Conservation (phyloP, 441 rosid genomes). For the Arabidopsis lyrata region DNA sequence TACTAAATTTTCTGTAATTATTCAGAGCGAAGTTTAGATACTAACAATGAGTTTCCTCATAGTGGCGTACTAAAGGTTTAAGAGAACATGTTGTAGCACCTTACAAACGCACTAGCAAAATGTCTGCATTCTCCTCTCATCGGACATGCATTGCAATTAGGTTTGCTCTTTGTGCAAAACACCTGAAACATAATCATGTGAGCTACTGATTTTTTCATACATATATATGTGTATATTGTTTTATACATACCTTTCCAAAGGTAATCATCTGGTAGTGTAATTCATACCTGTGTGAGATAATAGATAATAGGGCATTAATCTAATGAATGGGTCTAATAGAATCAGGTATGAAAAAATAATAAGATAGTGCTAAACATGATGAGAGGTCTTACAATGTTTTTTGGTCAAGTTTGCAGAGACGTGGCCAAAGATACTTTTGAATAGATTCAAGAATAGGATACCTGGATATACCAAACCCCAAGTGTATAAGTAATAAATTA, state of each 20-base stretch:
- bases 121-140: slow-evolving; percentile 90
- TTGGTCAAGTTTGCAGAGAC: slow-evolving; percentile 75
- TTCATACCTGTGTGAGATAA: slow-evolving; percentile 61
- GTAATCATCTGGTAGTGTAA: slow-evolving; percentile 83
- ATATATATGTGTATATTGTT: background rate
- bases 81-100: slow-evolving; percentile 46
- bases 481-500: slow-evolving; percentile 20
- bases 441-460: slow-evolving; percentile 75
- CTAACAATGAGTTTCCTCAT: background rate
- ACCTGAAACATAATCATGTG: slow-evolving; percentile 56
- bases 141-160: slow-evolving; percentile 82
- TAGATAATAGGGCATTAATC: slow-evolving; percentile 26
- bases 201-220: background rate
- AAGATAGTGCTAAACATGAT: background rate
- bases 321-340: slow-evolving; percentile 31
- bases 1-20: slow-evolving; percentile 1
- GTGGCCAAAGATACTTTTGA: slow-evolving; percentile 76
- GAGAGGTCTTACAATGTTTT: slow-evolving; percentile 60
- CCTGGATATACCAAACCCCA: slow-evolving; percentile 46
- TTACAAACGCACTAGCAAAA: slow-evolving; percentile 86
- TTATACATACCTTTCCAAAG: slow-evolving; percentile 68
- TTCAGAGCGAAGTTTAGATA: slow-evolving; percentile 6
- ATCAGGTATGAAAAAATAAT: background rate
- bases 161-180: slow-evolving; percentile 78
- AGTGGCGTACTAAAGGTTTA: slow-evolving; percentile 7